phyloP scores from a whole-genome alignment of 1,139 yeast genomes.

The Geotrichum reessii region DNA sequence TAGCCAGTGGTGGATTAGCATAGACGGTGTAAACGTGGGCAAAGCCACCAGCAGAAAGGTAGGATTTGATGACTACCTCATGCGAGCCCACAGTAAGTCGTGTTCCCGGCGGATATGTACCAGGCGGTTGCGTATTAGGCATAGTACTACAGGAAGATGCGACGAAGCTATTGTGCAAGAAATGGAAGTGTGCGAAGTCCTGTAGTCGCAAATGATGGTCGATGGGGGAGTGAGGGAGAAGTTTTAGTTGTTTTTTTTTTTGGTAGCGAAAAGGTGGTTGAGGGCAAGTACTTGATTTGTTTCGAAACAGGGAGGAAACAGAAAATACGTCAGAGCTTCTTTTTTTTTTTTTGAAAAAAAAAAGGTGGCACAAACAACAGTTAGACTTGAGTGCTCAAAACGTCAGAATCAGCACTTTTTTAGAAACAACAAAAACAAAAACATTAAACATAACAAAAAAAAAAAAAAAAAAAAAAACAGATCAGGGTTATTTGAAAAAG shows the following conservation, averaged over 20 bases:
- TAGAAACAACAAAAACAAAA: no score
- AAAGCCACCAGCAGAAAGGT: slow-evolving; percentile 69
- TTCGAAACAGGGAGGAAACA: not conserved
- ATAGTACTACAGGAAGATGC: not conserved
- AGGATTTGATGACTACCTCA: slow-evolving; percentile 49
- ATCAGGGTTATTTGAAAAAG: no score
- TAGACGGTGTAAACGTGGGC: slow-evolving; percentile 71
- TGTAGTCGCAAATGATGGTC: not conserved
- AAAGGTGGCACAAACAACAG: not conserved
- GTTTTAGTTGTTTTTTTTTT: not conserved
- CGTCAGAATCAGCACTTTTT: no score
- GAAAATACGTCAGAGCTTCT: not conserved
- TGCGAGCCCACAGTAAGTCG: slow-evolving; percentile 63
- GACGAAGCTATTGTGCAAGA: not conserved
- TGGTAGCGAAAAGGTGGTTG: not conserved
- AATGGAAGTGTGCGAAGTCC: not conserved
- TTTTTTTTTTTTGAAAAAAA: not conserved
- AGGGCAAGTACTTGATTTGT: not conserved
- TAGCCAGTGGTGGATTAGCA: slow-evolving; percentile 42
- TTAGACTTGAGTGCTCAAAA: no score
- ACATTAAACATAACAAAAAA: no score
- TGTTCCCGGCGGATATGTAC: slow-evolving; percentile 62
- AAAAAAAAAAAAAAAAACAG: no score
- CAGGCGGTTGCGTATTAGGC: slow-evolving; percentile 35
- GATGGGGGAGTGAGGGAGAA: no score